Percentiles rank a stretch among this genome's conserved stretches.
Evolutionary conservation across 345 rosid genomes (phyloP).

Genomic region (Ailanthus altissimus): DNA sequence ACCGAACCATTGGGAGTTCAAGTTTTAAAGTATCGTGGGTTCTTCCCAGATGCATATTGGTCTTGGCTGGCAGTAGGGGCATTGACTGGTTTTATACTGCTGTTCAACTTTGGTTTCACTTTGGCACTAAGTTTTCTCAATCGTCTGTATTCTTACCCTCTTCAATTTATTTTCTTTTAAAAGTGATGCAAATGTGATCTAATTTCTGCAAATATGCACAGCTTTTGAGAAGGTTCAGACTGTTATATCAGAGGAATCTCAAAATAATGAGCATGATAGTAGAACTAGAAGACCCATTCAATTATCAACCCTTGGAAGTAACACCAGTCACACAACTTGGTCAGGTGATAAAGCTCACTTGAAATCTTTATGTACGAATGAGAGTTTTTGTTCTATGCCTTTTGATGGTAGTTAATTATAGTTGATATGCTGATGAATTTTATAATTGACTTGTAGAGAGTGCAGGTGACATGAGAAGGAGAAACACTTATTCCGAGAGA

Average conservation of each 20-base stretch:
- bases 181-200: constrained; percentile 1
- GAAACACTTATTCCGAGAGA: constrained; percentile 31
- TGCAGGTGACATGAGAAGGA: constrained; percentile 16
- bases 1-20: constrained; percentile 43
- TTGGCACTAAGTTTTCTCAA: constrained; percentile 60
- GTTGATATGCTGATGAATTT: neutral
- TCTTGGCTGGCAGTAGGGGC: constrained; percentile 75
- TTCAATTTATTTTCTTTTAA: constrained; percentile 10
- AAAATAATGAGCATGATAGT: constrained; percentile 25
- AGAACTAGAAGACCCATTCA: constrained; percentile 34
- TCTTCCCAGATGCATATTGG: constrained; percentile 51
- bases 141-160: constrained; percentile 39
- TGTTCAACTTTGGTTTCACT: constrained; percentile 50
- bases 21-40: constrained; percentile 47
- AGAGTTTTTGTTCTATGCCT: neutral
- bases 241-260: constrained; percentile 37
- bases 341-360: constrained; percentile 22
- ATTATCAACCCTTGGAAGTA: constrained; percentile 25
- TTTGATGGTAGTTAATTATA: neutral
- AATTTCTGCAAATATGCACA: constrained; percentile 25
- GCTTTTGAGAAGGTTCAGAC: constrained; percentile 60
- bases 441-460: constrained; percentile 11
- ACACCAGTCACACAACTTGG: constrained; percentile 11
- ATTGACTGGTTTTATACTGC: constrained; percentile 43
- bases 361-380: neutral